Conservation (phyloP, 768 basidiomycete genomes). For the Kwoniella sp. region DNA sequence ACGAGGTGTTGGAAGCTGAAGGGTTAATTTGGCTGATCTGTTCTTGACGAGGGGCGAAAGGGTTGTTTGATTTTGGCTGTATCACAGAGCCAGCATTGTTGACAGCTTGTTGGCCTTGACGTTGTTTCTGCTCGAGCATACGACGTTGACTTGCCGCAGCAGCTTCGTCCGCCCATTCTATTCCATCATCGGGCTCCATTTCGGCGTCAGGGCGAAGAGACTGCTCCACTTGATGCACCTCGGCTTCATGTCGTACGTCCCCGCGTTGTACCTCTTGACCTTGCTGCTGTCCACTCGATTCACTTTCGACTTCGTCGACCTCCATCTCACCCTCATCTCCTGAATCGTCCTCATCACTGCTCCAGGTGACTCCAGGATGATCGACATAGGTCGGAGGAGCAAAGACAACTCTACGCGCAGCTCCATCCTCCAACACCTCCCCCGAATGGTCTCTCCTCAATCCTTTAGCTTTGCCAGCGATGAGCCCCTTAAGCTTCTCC, state of each 20-base stretch:
- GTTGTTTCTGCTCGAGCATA: conserved; percentile 32
- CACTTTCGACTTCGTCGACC: conserved; percentile 33
- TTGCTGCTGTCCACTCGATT: conserved; percentile 55
- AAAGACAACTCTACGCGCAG: conserved; percentile 67
- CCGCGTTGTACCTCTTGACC: conserved; percentile 65
- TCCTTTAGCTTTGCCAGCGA: conserved; percentile 38
- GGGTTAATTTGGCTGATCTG: background rate
- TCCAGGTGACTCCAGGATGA: conserved; percentile 56
- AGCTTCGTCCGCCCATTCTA: conserved; percentile 82
- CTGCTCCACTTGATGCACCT: conserved; percentile 20
- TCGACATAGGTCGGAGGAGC: conserved; percentile 62
- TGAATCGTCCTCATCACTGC: conserved; percentile 63
- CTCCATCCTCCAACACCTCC: conserved; percentile 22
- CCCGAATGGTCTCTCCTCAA: conserved; percentile 25
- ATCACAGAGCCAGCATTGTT: conserved; percentile 47
- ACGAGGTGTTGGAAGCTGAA: conserved; percentile 50
- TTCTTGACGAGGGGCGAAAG: conserved; percentile 34
- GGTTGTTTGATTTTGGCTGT: conserved; percentile 43
- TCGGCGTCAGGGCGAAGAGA: conserved; percentile 58
- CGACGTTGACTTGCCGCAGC: conserved; percentile 59
- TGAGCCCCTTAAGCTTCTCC: conserved; percentile 31
- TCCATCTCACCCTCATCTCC: conserved; percentile 63
- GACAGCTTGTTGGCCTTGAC: conserved; percentile 13
- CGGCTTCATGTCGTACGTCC: conserved; percentile 53
- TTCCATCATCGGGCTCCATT: conserved; percentile 68